Base-by-base conservation (phyloP, 2,329 filamentous ascomycete genomes). In the Exophiala alcalophila region DNA sequence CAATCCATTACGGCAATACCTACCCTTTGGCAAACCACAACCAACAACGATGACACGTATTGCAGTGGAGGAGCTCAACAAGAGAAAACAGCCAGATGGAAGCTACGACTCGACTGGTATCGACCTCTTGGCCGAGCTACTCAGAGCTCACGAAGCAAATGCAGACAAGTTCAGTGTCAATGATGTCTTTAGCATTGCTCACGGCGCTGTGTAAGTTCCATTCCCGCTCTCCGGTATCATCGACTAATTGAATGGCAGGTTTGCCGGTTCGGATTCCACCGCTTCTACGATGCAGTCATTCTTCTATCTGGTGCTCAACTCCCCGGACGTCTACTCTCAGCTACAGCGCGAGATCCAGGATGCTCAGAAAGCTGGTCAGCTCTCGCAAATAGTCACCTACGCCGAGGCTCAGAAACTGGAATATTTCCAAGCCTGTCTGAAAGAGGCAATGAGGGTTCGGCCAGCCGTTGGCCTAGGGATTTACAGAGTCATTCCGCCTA, bases 281-380 rank as follows among this genome's bases (percentile, higher is more conserved):
- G 77, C 77, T 8, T 76, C 73, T 3, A 76, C 74, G 0, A 77
- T 77, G 73, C 73, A 77, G 49, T 76, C 72, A 32, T 74, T 77
- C 57, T 75, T 75, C 62, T 73, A 70, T 62, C 67, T 68, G 24
- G 62, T 72, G 0, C 64, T 77, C 6, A 67, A 71, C 25, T 65
- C 69, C n/a, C 61, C 64, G 0, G 57, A 55, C 0, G 47, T 36
- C 9, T 51, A 54, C 21, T 12, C 35, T 14, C 76, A 78, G 53
- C 66, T 80, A 12, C 59, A 65, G 11, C 37, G 56, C 2, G 59
- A 63, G 40, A 48, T 61, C 12, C 49, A 59, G n/a, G 38, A 43
- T 11, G 50, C 48, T 11, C 28, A 50, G 33, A 28, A 44, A 19
- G 32, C 37, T 8, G 50, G 52, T 6, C 31, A 44, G 16, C 46